Base-by-base conservation (phyloP, 768 basidiomycete genomes). In the Phallus indusiatus region DNA sequence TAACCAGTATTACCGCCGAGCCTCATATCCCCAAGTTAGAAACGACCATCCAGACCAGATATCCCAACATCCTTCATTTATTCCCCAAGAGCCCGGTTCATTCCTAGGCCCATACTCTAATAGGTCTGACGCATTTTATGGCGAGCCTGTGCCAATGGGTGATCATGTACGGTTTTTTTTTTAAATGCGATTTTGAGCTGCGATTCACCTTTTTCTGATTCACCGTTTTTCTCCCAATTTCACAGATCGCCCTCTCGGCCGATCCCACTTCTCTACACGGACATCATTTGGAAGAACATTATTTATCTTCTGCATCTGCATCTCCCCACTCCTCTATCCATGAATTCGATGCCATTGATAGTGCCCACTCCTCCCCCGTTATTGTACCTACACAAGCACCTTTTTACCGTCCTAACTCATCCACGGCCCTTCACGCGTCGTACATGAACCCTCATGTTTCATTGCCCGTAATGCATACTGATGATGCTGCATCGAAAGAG, bases 401-500 rank as follows among this genome's bases (percentile, higher is more conserved):
- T 55, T 76, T 76, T 67, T 81, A 79, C 71, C 77, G 76, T 61
- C 71, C 72, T 28, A 65, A 70, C 46, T 61, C 73, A 34, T 55
- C 55, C 34, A 63, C 65, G 37, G 68, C 64, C 49, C 68, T 73
- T 66, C 67, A 65, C 61, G 64, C 71, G 11, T 70, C 76, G 55
- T 77, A 71, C 65, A 69, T 79, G 55, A 70, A 76, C 2, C 69
- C 71, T 11, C 72, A 77, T 48, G 65, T 71, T 7, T 81, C 80
- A 12, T 76, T 90, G 36, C 82, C 82, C 57, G 85, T 92, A 7
- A 89, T 90, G 70, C 88, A 92, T 74, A 93, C 90, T 0, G 90
- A 93, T 73, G 90, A 93, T 68, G 90, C 90, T 14, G 87, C 89
- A 1, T 86, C 84, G 47, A 93, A 93, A 72, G 90, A 93, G 70